Conservation (phyloP, 192 early-diverging fungal species). For the Haplosporangium gracile region DNA sequence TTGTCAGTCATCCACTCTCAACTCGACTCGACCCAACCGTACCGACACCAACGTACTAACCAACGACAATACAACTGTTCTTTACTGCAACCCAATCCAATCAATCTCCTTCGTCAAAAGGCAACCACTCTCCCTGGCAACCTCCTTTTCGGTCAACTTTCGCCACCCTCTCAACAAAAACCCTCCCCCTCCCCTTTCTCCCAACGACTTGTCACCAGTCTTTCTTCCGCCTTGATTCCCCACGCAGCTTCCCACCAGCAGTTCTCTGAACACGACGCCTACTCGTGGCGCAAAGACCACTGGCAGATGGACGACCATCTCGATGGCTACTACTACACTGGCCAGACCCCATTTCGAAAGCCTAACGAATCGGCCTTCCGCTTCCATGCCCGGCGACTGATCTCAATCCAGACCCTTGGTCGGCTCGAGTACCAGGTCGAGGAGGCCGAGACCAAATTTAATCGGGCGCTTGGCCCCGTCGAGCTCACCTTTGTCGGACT, state of each 20-base stretch:
- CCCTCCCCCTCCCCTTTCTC: neutral
- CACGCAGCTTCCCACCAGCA: neutral
- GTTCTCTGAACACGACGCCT: conserved; percentile 18
- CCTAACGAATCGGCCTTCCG: conserved; percentile 34
- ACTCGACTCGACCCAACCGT: neutral
- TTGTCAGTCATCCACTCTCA: neutral
- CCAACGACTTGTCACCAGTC: neutral
- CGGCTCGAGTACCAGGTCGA: conserved; percentile 56
- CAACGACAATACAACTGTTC: neutral
- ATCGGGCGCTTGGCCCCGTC: conserved; percentile 48
- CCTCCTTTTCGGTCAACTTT: neutral
- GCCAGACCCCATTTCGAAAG: conserved; percentile 54
- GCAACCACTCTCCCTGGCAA: too few relatives aligned
- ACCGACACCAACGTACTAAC: neutral
- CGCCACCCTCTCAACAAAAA: neutral
- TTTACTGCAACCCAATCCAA: too few relatives aligned
- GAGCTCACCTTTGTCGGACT: conserved; percentile 57
- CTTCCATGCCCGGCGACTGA: conserved; percentile 51
- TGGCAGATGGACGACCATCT: conserved; percentile 45
- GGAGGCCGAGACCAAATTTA: conserved; percentile 54
- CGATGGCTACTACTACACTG: conserved; percentile 50
- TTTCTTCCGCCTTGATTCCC: neutral
- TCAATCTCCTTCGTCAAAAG: too few relatives aligned
- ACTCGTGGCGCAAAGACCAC: conserved; percentile 42
- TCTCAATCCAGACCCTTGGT: conserved; percentile 48